Evolutionary conservation across 352 stramenopile species (phyloP).

Genomic region (Achlya hypogyna): DNA sequence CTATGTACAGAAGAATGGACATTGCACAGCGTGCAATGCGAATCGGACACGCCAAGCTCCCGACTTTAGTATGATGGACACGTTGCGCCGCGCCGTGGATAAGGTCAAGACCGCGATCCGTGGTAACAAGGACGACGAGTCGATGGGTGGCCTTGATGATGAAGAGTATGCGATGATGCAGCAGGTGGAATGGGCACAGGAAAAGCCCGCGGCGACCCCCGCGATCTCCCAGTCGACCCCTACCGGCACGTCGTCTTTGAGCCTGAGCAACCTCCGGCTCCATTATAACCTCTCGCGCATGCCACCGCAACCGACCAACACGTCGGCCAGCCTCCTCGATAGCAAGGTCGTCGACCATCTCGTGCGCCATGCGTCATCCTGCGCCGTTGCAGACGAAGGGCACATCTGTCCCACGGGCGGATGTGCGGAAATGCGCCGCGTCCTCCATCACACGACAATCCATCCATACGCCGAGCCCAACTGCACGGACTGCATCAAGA

Average conservation of each 20-base stretch:
- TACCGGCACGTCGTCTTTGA: not conserved
- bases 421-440: slow-evolving; percentile 14
- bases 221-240: not conserved
- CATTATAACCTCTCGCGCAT: slow-evolving; percentile 14
- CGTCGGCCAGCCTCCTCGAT: slow-evolving; percentile 4
- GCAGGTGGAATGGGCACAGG: slow-evolving; percentile 11
- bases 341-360: slow-evolving; percentile 14
- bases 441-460: slow-evolving; percentile 12
- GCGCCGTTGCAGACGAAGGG: not conserved
- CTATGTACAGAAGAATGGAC: slow-evolving; percentile 21
- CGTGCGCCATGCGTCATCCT: slow-evolving; percentile 5
- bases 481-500: slow-evolving; percentile 21
- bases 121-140: slow-evolving; percentile 9
- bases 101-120: slow-evolving; percentile 13
- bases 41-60: slow-evolving; percentile 11
- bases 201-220: not conserved
- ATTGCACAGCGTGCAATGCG: slow-evolving; percentile 20
- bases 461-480: slow-evolving; percentile 17
- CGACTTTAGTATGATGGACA: slow-evolving; percentile 21
- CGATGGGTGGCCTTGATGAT: slow-evolving; percentile 2
- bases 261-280: slow-evolving; percentile 4
- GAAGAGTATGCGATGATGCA: slow-evolving; percentile 22
- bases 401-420: slow-evolving; percentile 13
- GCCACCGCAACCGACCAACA: slow-evolving; percentile 13
- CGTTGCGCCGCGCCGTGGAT: slow-evolving; percentile 7